These are phyloP conservation scores for Poteriospumella lacustris DNA, from an alignment of 108 stramenopile genomes.

Conservation along the genomic window DNA sequence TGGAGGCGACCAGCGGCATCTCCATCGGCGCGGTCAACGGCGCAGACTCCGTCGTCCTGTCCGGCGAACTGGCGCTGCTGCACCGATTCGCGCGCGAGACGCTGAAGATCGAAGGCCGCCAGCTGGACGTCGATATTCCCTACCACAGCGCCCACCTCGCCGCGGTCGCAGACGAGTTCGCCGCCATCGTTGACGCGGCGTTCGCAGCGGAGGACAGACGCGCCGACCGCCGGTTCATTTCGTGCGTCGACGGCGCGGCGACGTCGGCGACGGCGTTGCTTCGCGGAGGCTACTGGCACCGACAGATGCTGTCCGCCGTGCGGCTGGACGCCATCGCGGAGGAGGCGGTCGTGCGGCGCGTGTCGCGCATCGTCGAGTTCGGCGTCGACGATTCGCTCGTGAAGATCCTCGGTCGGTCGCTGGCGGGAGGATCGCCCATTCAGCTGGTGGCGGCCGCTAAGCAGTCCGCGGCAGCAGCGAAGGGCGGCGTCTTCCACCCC, in stretches of 20 bases:
- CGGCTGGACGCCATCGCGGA: slow-evolving; percentile 34
- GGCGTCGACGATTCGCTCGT: neutral
- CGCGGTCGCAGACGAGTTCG: slow-evolving; percentile 32
- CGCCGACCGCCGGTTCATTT: neutral
- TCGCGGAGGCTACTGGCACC: slow-evolving; percentile 28
- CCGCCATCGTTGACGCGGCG: slow-evolving; percentile 27
- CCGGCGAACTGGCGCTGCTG: slow-evolving; percentile 14
- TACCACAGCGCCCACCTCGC: neutral
- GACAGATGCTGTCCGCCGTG: slow-evolving; percentile 35
- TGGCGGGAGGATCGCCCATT: neutral
- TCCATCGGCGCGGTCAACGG: slow-evolving; percentile 33
- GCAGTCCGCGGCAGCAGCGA: too few relatives aligned
- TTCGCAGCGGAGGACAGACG: neutral
- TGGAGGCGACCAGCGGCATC: neutral
- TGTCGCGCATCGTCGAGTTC: slow-evolving; percentile 26
- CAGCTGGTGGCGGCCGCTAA: neutral
- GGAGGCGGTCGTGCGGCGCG: neutral
- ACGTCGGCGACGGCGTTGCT: neutral
- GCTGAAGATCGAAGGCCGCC: slow-evolving; percentile 16
- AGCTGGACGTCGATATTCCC: neutral
- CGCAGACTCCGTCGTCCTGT: neutral
- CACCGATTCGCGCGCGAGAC: slow-evolving; percentile 19
- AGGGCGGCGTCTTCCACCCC: neutral
- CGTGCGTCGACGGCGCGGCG: neutral
- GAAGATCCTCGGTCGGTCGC: neutral